Percentiles rank a stretch among this genome's conserved stretches.
Evolutionary conservation across 768 basidiomycete genomes (phyloP).

Genomic region (Antrodiella citrinella): DNA sequence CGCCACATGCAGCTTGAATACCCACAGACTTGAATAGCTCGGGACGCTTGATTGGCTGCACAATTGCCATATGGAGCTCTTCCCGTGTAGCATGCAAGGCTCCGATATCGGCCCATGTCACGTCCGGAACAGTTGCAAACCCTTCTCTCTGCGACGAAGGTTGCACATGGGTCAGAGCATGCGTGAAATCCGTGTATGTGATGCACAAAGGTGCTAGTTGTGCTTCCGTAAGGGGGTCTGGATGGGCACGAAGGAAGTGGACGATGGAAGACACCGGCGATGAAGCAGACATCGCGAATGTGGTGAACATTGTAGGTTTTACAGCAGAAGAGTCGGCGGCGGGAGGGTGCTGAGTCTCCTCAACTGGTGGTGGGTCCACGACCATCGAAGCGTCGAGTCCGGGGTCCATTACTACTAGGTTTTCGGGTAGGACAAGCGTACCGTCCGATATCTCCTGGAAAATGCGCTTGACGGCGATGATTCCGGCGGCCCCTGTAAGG

Average conservation of each 20-base stretch:
- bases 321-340: constrained; percentile 10
- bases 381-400: constrained; percentile 28
- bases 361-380: constrained; percentile 23
- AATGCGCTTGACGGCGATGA: constrained; percentile 94
- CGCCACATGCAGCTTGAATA: constrained; percentile 87
- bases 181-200: constrained; percentile 69
- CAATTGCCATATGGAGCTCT: constrained; percentile 95
- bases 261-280: constrained; percentile 64
- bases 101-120: constrained; percentile 92
- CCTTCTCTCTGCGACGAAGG: constrained; percentile 97
- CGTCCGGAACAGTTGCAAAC: constrained; percentile 93
- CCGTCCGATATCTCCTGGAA: constrained; percentile 67
- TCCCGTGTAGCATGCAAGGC: constrained; percentile 82
- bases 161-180: constrained; percentile 83
- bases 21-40: constrained; percentile 86
- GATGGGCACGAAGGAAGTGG: constrained; percentile 84
- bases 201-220: constrained; percentile 82
- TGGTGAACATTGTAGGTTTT: constrained; percentile 23
- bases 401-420: constrained; percentile 10
- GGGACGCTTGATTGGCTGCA: constrained; percentile 87
- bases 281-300: constrained; percentile 28
- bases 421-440: constrained; percentile 45
- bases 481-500: constrained; percentile 87
- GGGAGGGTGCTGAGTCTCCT: constrained; percentile 1
- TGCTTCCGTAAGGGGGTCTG: constrained; percentile 62